Conservation (phyloP, 2,329 filamentous ascomycete species). For the Pseudogymnoascus sp. region DNA sequence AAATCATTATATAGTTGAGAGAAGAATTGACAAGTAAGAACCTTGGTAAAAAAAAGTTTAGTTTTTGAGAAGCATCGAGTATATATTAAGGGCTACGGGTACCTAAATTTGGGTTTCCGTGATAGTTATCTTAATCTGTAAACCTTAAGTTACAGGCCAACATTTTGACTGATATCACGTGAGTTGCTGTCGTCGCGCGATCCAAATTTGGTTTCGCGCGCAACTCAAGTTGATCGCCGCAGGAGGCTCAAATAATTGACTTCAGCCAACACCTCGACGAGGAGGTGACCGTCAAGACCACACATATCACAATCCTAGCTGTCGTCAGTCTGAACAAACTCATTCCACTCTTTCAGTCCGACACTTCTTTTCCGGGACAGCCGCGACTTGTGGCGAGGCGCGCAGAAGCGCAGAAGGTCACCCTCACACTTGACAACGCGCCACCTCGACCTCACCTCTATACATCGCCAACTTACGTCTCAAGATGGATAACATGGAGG, state of each 20-base stretch:
- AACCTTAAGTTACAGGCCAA: background rate
- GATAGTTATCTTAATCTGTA: background rate
- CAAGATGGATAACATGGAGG: slow-evolving; percentile 32
- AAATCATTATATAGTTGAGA: background rate
- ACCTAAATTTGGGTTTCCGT: background rate
- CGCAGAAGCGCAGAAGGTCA: slow-evolving; percentile 8
- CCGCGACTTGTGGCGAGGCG: slow-evolving; percentile 12
- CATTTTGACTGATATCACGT: background rate
- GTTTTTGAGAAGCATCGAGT: background rate
- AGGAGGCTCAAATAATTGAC: slow-evolving; percentile 9
- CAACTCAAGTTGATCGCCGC: background rate
- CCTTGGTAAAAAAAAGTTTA: background rate
- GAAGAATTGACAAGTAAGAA: background rate
- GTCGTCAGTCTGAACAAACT: background rate
- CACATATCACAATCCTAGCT: background rate
- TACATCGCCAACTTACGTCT: slow-evolving; percentile 1
- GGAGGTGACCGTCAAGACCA: slow-evolving; percentile 2
- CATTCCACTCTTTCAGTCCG: background rate
- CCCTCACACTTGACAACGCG: slow-evolving; percentile 8
- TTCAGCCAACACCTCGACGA: slow-evolving; percentile 2
- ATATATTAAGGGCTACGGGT: background rate
- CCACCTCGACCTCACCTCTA: slow-evolving; percentile 13
- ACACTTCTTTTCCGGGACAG: slow-evolving; percentile 4
- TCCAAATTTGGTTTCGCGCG: background rate
- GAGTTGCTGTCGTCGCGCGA: background rate